These are phyloP conservation scores for Alternaria sp. DNA, from an alignment of 2,329 filamentous ascomycete species.

Conservation along the genomic window DNA sequence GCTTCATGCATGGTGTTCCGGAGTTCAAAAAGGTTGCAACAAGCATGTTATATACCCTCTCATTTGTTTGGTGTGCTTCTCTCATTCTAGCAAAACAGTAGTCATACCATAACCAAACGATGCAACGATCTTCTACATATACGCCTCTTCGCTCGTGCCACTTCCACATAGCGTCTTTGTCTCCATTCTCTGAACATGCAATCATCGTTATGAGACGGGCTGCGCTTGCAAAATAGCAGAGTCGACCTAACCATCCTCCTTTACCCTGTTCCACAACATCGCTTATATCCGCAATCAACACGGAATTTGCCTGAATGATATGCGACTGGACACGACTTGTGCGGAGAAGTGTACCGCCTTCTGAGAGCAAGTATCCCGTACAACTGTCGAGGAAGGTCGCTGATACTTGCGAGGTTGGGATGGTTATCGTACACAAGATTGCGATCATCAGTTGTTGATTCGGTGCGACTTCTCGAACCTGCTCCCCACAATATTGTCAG, in stretches of 20 bases:
- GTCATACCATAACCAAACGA: background rate
- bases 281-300: background rate
- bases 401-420: background rate
- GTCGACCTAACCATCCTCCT: background rate
- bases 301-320: background rate
- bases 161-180: background rate
- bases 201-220: background rate
- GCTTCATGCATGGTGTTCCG: background rate
- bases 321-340: background rate
- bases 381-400: background rate
- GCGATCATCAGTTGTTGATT: background rate
- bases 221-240: background rate
- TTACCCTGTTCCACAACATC: background rate
- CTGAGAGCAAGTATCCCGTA: background rate
- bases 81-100: background rate
- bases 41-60: conserved; percentile 27
- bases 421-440: background rate
- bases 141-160: background rate
- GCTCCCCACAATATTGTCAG: background rate
- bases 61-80: background rate
- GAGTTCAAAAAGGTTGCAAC: conserved; percentile 3
- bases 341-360: background rate
- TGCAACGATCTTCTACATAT: background rate
- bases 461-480: background rate
- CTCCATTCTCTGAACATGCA: background rate